Base-by-base conservation (phyloP, 2,329 filamentous ascomycete species). In the Ophiostoma populinum region DNA sequence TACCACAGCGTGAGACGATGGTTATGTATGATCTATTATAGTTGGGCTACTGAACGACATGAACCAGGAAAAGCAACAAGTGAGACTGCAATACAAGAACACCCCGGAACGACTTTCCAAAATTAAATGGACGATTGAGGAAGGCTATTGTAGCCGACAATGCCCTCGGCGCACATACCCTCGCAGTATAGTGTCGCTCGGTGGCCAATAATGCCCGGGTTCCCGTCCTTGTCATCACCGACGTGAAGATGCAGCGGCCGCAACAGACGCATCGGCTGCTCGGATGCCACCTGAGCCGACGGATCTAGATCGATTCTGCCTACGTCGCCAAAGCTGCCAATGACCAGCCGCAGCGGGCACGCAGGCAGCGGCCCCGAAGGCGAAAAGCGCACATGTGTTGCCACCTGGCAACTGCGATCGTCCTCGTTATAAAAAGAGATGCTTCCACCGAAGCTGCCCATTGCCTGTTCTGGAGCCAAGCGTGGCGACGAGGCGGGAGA, bases 171-270 rank as follows among this genome's bases (percentile, higher is more conserved):
- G 16, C 9, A 13, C 6, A 9, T 7, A n/a, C 13, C 27, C 4
- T 16, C 20, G 13, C 32, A 35, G 28, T 33, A 35, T 17, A 45
- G 28, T 11, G 42, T 39, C 15, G 44, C 31, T 2, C 30, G 36
- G 16, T 33, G 40, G 2, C 43, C 43, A 9, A 45, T 42, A 12
- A 45, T 45, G 10, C 43, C 42, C 2, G 24, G 24, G 32, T 42
- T 42, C 4, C 43, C 40, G 15, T 40, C n/a, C 13, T 16, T n/a
- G 27, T 45, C 43, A 16, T 39, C 27, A 9, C 40, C 42, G 1
- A 45, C 43, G n/a, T 44, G 43, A 2, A 45, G 31, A 22, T 44
- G 27, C 4, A 44, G 24, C 5, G 43, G 42, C 20, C 35, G 28
- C 5, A 20, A 17, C 7, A 45, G 35, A 7, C 34, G 42, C 4